Conservation (phyloP, 2,329 filamentous ascomycete species). For the Xylariomycetidae sp. region DNA sequence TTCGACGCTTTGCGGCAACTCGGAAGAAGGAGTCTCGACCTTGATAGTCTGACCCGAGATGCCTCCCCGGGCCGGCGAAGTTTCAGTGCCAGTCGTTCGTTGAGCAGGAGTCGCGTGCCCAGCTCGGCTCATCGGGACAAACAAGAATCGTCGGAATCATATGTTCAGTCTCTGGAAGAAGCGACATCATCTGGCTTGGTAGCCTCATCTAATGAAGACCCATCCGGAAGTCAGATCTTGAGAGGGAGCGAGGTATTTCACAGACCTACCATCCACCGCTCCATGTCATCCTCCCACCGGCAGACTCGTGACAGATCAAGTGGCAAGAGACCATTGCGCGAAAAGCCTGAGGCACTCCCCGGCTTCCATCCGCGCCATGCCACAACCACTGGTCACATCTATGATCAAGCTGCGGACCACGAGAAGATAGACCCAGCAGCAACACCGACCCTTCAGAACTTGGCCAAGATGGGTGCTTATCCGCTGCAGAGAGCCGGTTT, state of each 20-base stretch:
- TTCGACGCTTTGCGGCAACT: conserved; percentile 48
- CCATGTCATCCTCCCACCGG: conserved; percentile 34
- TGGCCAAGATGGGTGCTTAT: conserved; percentile 62
- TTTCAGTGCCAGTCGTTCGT: conserved; percentile 55
- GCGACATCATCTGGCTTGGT: conserved; percentile 68
- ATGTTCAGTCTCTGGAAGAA: conserved; percentile 67
- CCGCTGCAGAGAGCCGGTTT: conserved; percentile 79
- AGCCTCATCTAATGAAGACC: conserved; percentile 67
- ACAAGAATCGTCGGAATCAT: conserved; percentile 68
- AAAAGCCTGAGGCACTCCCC: conserved; percentile 11
- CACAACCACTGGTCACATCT: conserved; percentile 33
- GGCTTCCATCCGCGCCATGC: conserved; percentile 13
- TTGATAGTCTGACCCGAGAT: conserved; percentile 38
- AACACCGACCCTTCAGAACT: conserved; percentile 46
- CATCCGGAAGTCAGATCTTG: conserved; percentile 88
- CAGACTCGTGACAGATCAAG: conserved; percentile 11
- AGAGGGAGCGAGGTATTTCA: conserved; percentile 84
- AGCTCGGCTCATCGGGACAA: conserved; percentile 43
- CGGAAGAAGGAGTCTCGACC: conserved; percentile 48
- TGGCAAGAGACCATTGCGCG: conserved; percentile 9
- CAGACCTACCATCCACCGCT: conserved; percentile 63
- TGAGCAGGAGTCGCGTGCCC: conserved; percentile 41
- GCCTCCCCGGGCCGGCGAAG: conserved; percentile 52
- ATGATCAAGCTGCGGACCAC: conserved; percentile 22
- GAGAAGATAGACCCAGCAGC: conserved; percentile 22